Conservation (phyloP, 257 asterid species). For the Solanum bukasovii region DNA sequence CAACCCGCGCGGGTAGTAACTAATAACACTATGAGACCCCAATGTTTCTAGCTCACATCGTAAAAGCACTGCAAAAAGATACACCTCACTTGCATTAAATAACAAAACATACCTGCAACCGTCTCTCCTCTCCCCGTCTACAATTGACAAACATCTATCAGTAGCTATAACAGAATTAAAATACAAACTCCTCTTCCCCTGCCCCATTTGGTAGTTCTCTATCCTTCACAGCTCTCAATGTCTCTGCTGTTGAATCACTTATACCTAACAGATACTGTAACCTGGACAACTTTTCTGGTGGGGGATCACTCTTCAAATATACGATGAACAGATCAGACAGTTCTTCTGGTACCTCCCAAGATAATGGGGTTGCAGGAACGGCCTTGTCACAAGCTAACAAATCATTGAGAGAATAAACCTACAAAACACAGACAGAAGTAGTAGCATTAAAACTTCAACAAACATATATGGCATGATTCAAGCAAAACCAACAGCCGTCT, state of each 20-base stretch:
- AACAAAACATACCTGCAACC: neutral
- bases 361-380: conserved; percentile 61
- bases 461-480: neutral
- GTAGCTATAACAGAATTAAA: conserved; percentile 15
- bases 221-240: conserved; percentile 41
- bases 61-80: neutral
- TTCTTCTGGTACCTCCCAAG: conserved; percentile 87
- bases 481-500: neutral
- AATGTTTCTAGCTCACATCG: neutral
- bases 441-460: neutral
- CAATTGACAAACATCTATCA: neutral
- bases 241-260: conserved; percentile 68
- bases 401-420: conserved; percentile 87
- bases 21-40: neutral
- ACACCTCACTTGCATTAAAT: neutral
- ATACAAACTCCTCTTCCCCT: conserved; percentile 62
- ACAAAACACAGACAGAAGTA: conserved; percentile 1
- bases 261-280: conserved; percentile 71
- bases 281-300: conserved; percentile 55
- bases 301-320: conserved; percentile 47
- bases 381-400: conserved; percentile 94
- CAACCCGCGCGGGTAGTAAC: neutral
- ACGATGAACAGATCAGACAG: conserved; percentile 59
- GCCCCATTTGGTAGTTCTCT: conserved; percentile 27
- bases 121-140: neutral